Evolutionary conservation across 2,329 filamentous ascomycete species (phyloP).

Genomic region (Cladorrhinum sp.): DNA sequence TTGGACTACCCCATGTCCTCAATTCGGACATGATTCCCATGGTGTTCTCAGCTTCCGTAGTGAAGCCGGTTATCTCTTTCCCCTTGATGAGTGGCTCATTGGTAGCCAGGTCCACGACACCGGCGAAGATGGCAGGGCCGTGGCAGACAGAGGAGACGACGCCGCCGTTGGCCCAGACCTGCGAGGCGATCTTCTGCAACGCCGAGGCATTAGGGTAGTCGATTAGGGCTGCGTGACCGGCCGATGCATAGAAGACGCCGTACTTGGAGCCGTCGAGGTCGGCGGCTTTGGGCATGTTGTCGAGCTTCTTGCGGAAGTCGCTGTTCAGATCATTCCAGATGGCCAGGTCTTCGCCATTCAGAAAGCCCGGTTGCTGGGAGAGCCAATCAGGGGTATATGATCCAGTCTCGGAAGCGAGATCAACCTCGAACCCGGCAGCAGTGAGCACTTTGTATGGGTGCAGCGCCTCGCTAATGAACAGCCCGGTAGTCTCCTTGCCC

Average conservation of each 20-base stretch:
- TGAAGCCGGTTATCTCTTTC: slow-evolving; percentile 40
- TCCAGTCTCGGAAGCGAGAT: slow-evolving; percentile 45
- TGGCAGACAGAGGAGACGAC: slow-evolving; percentile 43
- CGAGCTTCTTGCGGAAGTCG: slow-evolving; percentile 45
- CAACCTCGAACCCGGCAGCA: slow-evolving; percentile 45
- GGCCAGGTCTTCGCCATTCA: slow-evolving; percentile 38
- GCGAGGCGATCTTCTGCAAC: slow-evolving; percentile 40
- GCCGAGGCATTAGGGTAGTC: slow-evolving; percentile 43
- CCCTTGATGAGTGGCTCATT: slow-evolving; percentile 37
- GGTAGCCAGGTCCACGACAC: slow-evolving; percentile 33
- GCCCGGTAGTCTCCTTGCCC: slow-evolving; percentile 39
- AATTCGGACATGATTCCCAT: slow-evolving; percentile 35
- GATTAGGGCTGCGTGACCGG: slow-evolving; percentile 44
- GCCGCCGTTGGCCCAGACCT: slow-evolving; percentile 40
- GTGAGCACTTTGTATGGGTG: slow-evolving; percentile 45
- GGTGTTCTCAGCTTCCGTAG: slow-evolving; percentile 36
- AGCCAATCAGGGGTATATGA: slow-evolving; percentile 44
- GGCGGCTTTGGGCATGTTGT: slow-evolving; percentile 38
- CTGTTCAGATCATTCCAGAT: slow-evolving; percentile 44
- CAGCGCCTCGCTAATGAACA: slow-evolving; percentile 48
- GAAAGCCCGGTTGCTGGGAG: slow-evolving; percentile 40
- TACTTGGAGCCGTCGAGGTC: slow-evolving; percentile 34
- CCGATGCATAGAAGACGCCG: slow-evolving; percentile 42
- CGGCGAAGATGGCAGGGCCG: slow-evolving; percentile 38
- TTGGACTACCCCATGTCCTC: slow-evolving; percentile 31